Evolutionary conservation across 306 rosid species (phyloP).

Genomic region (Citrullus colocynthis): DNA sequence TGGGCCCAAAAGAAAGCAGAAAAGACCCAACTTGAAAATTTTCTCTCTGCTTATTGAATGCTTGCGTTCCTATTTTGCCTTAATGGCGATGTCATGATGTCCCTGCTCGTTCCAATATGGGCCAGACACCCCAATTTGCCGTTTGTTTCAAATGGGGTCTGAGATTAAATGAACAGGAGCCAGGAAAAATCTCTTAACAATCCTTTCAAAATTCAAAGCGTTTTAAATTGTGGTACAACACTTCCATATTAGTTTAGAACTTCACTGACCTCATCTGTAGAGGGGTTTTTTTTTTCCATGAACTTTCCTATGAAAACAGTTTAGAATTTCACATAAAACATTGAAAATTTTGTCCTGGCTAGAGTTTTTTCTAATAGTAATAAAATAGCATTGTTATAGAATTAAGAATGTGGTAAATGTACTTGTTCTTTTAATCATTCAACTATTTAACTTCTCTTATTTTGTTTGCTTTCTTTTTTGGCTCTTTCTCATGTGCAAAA

Average conservation of each 20-base stretch:
- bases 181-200: neutral
- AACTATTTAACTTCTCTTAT: neutral
- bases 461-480: neutral
- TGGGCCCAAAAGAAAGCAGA: neutral
- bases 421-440: neutral
- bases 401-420: no score
- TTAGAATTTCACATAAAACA: neutral
- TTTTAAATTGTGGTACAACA: neutral
- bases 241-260: neutral
- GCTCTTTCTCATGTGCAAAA: neutral
- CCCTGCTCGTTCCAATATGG: neutral
- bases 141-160: slow-evolving; percentile 5
- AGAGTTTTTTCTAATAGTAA: no score
- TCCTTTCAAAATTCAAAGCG: neutral
- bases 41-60: slow-evolving; percentile 1
- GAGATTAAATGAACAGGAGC: neutral
- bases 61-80: neutral
- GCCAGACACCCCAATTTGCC: slow-evolving; percentile 1
- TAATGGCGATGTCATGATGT: neutral
- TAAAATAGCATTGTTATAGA: no score
- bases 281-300: neutral
- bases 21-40: neutral
- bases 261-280: neutral
- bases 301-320: neutral
- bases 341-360: neutral